These are phyloP conservation scores for Mortierella sp. DNA, from an alignment of 371 early-diverging fungal genomes.

Conservation along the genomic window DNA sequence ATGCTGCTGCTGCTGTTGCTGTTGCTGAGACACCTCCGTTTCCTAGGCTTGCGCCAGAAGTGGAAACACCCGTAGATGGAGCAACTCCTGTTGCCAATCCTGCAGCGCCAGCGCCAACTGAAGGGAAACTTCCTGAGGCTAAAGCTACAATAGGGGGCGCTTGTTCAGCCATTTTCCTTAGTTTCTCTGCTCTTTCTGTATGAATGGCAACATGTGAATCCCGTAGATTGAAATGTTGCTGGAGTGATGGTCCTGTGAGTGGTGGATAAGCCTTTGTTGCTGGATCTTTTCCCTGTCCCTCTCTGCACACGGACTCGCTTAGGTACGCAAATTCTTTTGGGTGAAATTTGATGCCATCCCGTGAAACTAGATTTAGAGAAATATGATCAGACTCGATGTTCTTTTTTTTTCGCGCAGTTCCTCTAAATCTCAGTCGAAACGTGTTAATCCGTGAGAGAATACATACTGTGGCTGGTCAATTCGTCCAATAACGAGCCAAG, in stretches of 20 bases:
- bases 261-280: constrained; percentile 38
- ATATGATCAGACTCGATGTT: too few species aligned
- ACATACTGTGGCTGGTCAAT: constrained; percentile 36
- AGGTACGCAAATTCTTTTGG: constrained; percentile 53
- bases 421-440: too few species aligned
- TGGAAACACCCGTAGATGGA: not conserved
- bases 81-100: not conserved
- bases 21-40: not conserved
- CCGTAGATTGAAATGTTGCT: constrained; percentile 37
- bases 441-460: not conserved
- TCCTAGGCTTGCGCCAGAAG: constrained; percentile 6
- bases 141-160: constrained; percentile 26
- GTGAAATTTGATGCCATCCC: constrained; percentile 53
- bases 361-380: constrained; percentile 26
- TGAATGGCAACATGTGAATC: constrained; percentile 26
- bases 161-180: constrained; percentile 45
- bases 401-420: too few species aligned
- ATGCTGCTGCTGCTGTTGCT: not conserved
- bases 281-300: constrained; percentile 40
- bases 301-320: constrained; percentile 41
- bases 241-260: constrained; percentile 41
- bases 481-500: constrained; percentile 30
- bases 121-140: constrained; percentile 12
- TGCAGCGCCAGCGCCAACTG: not conserved
- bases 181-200: constrained; percentile 30